These are phyloP conservation scores for Epichloe elymi DNA, from an alignment of 2,329 filamentous ascomycete genomes.

Conservation along the genomic window DNA sequence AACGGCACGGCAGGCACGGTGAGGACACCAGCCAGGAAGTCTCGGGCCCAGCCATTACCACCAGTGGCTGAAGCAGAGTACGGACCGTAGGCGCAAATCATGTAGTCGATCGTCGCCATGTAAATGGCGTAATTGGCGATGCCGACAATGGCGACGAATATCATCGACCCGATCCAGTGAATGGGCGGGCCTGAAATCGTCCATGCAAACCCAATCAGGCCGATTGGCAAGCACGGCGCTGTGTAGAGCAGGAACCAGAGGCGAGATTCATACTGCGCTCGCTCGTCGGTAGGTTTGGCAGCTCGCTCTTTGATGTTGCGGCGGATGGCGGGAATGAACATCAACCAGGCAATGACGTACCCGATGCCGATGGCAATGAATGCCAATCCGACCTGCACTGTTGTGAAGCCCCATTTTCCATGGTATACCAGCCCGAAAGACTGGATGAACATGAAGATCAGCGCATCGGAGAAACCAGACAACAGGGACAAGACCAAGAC, in stretches of 20 bases:
- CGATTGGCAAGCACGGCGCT: conserved; percentile 48
- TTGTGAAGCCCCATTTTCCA: conserved; percentile 48
- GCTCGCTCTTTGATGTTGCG: conserved; percentile 38
- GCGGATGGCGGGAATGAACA: conserved; percentile 44
- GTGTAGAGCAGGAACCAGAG: conserved; percentile 52
- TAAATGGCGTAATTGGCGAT: conserved; percentile 65
- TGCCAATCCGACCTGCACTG: conserved; percentile 41
- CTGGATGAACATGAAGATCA: conserved; percentile 69
- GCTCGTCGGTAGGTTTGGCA: conserved; percentile 38
- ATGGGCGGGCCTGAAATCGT: conserved; percentile 49
- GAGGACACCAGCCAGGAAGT: conserved; percentile 60
- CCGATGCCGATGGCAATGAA: conserved; percentile 56
- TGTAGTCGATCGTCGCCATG: conserved; percentile 68
- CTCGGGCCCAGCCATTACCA: conserved; percentile 61
- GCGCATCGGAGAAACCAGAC: conserved; percentile 58
- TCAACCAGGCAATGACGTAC: conserved; percentile 48
- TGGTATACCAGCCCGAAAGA: conserved; percentile 55
- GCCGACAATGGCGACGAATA: conserved; percentile 53
- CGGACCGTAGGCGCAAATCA: conserved; percentile 60
- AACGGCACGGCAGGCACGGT: conserved; percentile 55
- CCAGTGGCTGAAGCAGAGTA: conserved; percentile 65
- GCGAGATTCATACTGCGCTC: conserved; percentile 55
- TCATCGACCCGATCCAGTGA: conserved; percentile 55
- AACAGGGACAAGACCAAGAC: conserved; percentile 57
- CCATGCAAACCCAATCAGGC: conserved; percentile 58